Evolutionary conservation across 176 grass and related monocot genomes (phyloP).

Genomic region (Oryza officinalis): DNA sequence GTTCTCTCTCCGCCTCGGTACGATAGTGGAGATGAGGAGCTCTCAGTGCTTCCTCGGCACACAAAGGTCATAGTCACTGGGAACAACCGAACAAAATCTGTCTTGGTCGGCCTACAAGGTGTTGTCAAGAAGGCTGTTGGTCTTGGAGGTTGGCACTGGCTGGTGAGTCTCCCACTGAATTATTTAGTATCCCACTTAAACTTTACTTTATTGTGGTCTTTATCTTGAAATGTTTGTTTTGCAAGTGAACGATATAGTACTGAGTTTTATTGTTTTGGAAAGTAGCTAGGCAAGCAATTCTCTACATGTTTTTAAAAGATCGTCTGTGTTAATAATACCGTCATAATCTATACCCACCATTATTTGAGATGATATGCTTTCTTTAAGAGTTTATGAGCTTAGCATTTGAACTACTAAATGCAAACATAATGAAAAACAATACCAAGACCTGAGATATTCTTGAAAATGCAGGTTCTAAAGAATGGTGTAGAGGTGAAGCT

Average conservation of each 20-base stretch:
- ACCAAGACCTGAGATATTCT: neutral
- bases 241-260: neutral
- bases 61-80: slow-evolving; percentile 86
- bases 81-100: slow-evolving; percentile 88
- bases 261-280: slow-evolving; percentile 8
- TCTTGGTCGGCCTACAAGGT: slow-evolving; percentile 78
- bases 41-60: slow-evolving; percentile 66
- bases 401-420: slow-evolving; percentile 1
- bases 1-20: slow-evolving; percentile 48
- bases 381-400: neutral
- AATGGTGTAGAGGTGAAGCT: slow-evolving; percentile 89
- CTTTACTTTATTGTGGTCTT: slow-evolving; percentile 14
- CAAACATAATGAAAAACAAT: neutral
- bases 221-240: slow-evolving; percentile 1
- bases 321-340: neutral
- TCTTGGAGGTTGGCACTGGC: slow-evolving; percentile 88
- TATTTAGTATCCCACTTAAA: slow-evolving; percentile 23
- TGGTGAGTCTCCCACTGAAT: slow-evolving; percentile 48
- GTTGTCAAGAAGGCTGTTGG: slow-evolving; percentile 92
- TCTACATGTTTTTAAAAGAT: neutral
- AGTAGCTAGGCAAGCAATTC: neutral
- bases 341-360: neutral
- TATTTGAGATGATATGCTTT: neutral
- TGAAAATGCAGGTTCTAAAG: slow-evolving; percentile 62
- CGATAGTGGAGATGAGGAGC: slow-evolving; percentile 67